phyloP scores from a whole-genome alignment of 768 basidiomycete species.

The Crepidotus variabilis region DNA sequence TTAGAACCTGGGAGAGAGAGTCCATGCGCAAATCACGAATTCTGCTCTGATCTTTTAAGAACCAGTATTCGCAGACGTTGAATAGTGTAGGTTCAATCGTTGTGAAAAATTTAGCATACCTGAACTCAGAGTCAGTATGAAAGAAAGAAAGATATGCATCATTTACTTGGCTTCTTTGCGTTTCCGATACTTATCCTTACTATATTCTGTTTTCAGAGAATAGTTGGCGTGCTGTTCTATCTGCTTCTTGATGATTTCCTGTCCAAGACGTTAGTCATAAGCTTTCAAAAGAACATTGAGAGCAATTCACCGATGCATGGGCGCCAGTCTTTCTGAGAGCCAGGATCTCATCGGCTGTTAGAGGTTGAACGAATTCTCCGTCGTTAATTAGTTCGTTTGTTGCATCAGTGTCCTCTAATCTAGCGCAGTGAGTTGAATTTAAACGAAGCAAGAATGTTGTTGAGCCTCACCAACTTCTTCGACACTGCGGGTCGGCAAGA shows the following conservation, averaged over 20 bases:
- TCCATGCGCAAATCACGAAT: slow-evolving; percentile 86
- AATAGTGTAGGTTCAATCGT: slow-evolving; percentile 84
- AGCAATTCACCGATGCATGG: slow-evolving; percentile 60
- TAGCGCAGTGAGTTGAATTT: slow-evolving; percentile 4
- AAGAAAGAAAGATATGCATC: not conserved
- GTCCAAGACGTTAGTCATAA: slow-evolving; percentile 15
- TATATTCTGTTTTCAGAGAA: slow-evolving; percentile 93
- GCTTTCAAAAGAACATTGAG: slow-evolving; percentile 10
- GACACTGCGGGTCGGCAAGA: slow-evolving; percentile 57
- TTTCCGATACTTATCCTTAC: slow-evolving; percentile 97
- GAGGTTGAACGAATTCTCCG: slow-evolving; percentile 75
- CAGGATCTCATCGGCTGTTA: slow-evolving; percentile 83
- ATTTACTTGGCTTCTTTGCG: slow-evolving; percentile 93
- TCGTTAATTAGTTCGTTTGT: slow-evolving; percentile 97
- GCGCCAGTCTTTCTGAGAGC: slow-evolving; percentile 77
- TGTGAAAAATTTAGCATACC: slow-evolving; percentile 84
- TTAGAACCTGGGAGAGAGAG: slow-evolving; percentile 84
- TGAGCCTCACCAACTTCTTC: slow-evolving; percentile 73
- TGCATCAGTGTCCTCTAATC: slow-evolving; percentile 89
- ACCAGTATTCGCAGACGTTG: slow-evolving; percentile 90
- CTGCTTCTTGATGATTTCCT: slow-evolving; percentile 95
- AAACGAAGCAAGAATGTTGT: not conserved
- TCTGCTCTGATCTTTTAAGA: slow-evolving; percentile 74
- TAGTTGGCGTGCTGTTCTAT: slow-evolving; percentile 92
- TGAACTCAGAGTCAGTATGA: slow-evolving; percentile 24